phyloP scores from a whole-genome alignment of 805 yeast species.

The Candida pseudofarinosa region DNA sequence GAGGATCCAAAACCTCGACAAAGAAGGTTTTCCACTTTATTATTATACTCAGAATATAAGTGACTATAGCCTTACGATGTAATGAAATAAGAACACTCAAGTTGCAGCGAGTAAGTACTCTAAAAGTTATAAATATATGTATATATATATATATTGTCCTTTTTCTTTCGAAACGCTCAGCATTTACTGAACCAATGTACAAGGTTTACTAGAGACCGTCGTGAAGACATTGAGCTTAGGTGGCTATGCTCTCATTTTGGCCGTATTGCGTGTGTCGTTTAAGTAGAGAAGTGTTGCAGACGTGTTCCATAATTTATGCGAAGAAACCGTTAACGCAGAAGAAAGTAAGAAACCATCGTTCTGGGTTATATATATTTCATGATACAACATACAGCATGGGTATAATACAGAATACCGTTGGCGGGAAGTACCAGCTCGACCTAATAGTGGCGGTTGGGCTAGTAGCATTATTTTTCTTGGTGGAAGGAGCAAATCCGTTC shows the following conservation, averaged over 20 bases:
- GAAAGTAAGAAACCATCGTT: too few species aligned
- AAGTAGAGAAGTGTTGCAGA: too few species aligned
- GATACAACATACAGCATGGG: neutral
- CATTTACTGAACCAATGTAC: neutral
- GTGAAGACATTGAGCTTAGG: too few species aligned
- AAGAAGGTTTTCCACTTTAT: neutral
- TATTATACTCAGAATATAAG: neutral
- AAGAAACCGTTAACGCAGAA: too few species aligned
- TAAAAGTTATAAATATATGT: too few species aligned
- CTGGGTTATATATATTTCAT: too few species aligned
- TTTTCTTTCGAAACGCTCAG: neutral
- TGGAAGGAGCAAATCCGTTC: conserved; percentile 32
- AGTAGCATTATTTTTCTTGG: conserved; percentile 24
- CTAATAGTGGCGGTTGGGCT: conserved; percentile 26
- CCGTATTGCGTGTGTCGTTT: too few species aligned
- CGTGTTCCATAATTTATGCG: too few species aligned
- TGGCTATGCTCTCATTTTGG: too few species aligned
- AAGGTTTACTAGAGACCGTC: too few species aligned
- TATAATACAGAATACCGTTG: neutral
- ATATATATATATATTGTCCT: neutral
- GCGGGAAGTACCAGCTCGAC: conserved; percentile 15
- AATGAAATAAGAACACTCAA: neutral
- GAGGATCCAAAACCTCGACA: neutral
- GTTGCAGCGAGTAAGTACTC: neutral
- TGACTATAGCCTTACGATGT: neutral